A percentile compares a stretch with the other conserved stretches of the same genome.
Conservation (phyloP, 139 green algal species). For the Penium margaritaceum region DNA sequence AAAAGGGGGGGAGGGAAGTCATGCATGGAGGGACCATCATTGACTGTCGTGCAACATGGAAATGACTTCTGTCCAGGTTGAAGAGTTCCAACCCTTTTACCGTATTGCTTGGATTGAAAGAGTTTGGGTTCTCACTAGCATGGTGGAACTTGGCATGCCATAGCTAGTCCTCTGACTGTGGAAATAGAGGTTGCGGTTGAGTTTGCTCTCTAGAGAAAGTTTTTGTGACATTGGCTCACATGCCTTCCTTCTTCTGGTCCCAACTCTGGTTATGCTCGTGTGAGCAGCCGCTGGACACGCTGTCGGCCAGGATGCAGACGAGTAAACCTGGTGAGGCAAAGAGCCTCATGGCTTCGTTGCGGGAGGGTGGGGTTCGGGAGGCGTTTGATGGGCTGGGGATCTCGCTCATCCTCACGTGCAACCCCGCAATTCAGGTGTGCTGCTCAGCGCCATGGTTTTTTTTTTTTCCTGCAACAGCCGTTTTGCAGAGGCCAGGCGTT, state of each 20-base stretch:
- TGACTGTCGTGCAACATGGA: no score
- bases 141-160: neutral
- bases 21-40: no score
- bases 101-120: neutral
- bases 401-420: conserved; percentile 39
- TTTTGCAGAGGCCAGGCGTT: no score
- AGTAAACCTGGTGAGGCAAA: conserved; percentile 9
- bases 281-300: conserved; percentile 43
- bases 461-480: no score
- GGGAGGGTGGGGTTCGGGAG: conserved; percentile 10
- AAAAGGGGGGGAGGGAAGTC: conserved; percentile 2
- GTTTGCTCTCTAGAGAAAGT: no score
- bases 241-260: no score
- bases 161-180: neutral
- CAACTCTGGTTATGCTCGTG: neutral
- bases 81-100: no score
- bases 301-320: conserved; percentile 37
- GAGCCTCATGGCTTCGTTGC: conserved; percentile 15
- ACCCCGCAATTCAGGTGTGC: conserved; percentile 45
- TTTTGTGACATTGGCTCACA: no score
- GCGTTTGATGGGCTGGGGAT: conserved; percentile 39
- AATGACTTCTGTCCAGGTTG: no score
- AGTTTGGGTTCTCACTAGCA: neutral
- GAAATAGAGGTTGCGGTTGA: no score
- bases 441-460: conserved; percentile 9